Conservation (phyloP, 208 protist genomes). For the Acanthamoeba lenticulata region DNA sequence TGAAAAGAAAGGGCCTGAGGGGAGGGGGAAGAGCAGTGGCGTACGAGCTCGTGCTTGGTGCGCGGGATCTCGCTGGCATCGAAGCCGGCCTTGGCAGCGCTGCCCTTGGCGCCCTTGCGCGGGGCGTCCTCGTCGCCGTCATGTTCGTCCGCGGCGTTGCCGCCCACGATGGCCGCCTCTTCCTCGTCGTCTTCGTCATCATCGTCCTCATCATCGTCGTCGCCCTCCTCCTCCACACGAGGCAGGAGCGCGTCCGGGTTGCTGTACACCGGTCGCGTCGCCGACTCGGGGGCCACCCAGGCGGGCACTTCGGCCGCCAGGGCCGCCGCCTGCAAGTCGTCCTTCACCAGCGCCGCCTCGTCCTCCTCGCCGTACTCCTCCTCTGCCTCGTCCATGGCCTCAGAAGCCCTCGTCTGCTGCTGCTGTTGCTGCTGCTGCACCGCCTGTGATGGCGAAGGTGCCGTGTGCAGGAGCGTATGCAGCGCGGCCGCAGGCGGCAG, state of each 20-base stretch:
- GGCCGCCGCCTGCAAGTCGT: not conserved
- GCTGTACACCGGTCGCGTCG: not conserved
- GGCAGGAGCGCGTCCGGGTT: not conserved
- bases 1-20: not conserved
- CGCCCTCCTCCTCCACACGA: not conserved
- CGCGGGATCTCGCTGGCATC: not conserved
- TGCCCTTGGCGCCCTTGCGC: not conserved
- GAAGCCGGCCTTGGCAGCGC: not conserved
- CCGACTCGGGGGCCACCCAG: not conserved
- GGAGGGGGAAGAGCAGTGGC: not conserved
- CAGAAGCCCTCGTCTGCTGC: not conserved
- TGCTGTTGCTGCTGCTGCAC: not conserved
- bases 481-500: not conserved
- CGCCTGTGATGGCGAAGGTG: not conserved
- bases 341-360: not conserved
- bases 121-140: not conserved
- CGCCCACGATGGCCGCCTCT: not conserved
- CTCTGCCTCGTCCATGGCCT: not conserved
- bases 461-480: not conserved
- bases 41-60: conserved; percentile 34
- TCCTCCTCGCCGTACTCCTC: not conserved
- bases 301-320: conserved; percentile 1
- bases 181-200: not conserved
- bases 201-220: not conserved
- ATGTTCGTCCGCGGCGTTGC: not conserved